A percentile compares a stretch with the other conserved stretches of the same genome.
Conservation (phyloP, 495 filamentous ascomycete species). For the Podospora appendiculata region DNA sequence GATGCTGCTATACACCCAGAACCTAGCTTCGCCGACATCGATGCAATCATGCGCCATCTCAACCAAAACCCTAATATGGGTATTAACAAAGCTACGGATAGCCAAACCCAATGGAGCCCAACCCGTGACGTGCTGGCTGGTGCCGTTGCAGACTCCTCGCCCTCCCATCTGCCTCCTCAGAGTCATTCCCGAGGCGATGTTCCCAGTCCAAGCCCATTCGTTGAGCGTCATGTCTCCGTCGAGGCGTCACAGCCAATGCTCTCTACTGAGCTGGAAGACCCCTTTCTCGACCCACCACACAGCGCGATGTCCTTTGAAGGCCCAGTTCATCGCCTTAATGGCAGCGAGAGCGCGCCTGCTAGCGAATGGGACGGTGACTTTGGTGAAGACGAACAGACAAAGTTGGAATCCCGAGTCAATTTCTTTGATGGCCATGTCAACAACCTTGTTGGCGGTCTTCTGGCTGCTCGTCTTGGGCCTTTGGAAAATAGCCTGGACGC, state of each 20-base stretch:
- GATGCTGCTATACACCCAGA: conserved; percentile 18
- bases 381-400: conserved; percentile 72
- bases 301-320: conserved; percentile 39
- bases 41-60: conserved; percentile 78
- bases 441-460: conserved; percentile 68
- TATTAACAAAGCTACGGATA: conserved; percentile 52
- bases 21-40: conserved; percentile 70
- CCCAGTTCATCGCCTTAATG: conserved; percentile 59
- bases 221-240: conserved; percentile 37
- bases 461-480: conserved; percentile 68
- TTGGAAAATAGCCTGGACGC: conserved; percentile 66
- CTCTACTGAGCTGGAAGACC: conserved; percentile 38
- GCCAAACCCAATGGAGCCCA: conserved; percentile 35
- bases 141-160: conserved; percentile 39
- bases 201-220: conserved; percentile 66
- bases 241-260: conserved; percentile 23
- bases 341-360: conserved; percentile 53
- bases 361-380: conserved; percentile 91
- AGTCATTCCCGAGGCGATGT: conserved; percentile 58
- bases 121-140: conserved; percentile 25
- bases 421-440: conserved; percentile 90
- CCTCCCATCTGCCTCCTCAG: conserved; percentile 47
- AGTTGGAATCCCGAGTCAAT: conserved; percentile 59
- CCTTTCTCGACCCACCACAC: conserved; percentile 35
- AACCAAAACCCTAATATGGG: conserved; percentile 65